These are phyloP conservation scores for Smallanthus sonchifolius DNA, from an alignment of 129 eudicot species.

Conservation along the genomic window DNA sequence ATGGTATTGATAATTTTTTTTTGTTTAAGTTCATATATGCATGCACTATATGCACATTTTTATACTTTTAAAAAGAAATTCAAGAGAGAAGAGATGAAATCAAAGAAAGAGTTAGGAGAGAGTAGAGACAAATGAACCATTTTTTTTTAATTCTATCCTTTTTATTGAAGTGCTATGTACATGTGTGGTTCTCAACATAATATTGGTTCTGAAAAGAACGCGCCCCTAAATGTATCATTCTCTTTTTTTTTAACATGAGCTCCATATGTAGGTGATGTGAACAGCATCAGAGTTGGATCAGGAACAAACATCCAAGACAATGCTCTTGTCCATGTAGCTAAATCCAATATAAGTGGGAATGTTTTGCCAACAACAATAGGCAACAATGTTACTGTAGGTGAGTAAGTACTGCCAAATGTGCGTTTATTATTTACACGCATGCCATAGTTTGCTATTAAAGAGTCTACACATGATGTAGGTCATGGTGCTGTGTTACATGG, in stretches of 20 bases:
- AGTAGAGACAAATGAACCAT: too few species aligned
- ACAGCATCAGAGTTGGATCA: constrained; percentile 79
- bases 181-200: too few species aligned
- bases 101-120: too few species aligned
- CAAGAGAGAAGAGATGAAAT: too few species aligned
- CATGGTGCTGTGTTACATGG: constrained; percentile 92
- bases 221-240: neutral
- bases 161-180: too few species aligned
- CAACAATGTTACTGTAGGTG: constrained; percentile 91
- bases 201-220: too few species aligned
- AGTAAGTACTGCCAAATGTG: constrained; percentile 23
- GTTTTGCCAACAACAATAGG: constrained; percentile 87
- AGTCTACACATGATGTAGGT: constrained; percentile 36
- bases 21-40: too few species aligned
- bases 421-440: constrained; percentile 10
- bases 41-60: too few species aligned
- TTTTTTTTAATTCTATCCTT: too few species aligned
- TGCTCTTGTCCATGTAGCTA: constrained; percentile 94
- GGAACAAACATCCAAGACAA: constrained; percentile 95
- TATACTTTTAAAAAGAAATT: too few species aligned
- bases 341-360: constrained; percentile 79
- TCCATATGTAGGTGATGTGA: constrained; percentile 72
- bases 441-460: constrained; percentile 9
- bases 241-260: neutral
- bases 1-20: too few species aligned